phyloP scores from a whole-genome alignment of 768 basidiomycete genomes.

The Leccinum pellstonianum region DNA sequence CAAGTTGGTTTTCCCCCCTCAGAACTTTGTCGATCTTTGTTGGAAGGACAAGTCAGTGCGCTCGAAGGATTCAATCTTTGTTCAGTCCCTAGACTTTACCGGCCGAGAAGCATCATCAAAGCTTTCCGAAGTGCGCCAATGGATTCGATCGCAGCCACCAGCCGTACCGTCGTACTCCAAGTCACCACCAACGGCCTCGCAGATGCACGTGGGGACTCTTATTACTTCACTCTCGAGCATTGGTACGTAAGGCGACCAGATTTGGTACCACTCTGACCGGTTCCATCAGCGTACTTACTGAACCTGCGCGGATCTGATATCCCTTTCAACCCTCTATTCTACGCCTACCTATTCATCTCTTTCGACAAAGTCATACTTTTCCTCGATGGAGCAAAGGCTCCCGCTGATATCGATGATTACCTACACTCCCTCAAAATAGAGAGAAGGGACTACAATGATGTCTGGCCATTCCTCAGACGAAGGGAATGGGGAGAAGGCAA shows the following conservation, averaged over 20 bases:
- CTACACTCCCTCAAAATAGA: constrained; percentile 57
- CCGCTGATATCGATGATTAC: constrained; percentile 56
- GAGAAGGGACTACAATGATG: constrained; percentile 65
- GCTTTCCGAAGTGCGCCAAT: constrained; percentile 64
- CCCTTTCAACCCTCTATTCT: constrained; percentile 90
- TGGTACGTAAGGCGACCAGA: constrained; percentile 41
- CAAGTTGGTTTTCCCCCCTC: constrained; percentile 75
- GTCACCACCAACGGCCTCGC: constrained; percentile 53
- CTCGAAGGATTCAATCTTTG: constrained; percentile 60
- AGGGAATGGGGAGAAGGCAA: constrained; percentile 81
- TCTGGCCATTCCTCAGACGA: constrained; percentile 76
- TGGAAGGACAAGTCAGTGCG: constrained; percentile 79
- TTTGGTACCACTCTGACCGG: constrained; percentile 3
- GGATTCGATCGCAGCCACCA: constrained; percentile 63
- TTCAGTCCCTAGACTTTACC: constrained; percentile 71
- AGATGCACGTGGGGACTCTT: constrained; percentile 66
- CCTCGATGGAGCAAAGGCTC: constrained; percentile 66
- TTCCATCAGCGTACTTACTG: constrained; percentile 67
- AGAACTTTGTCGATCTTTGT: constrained; percentile 79
- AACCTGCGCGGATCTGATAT: constrained; percentile 91
- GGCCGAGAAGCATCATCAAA: constrained; percentile 68
- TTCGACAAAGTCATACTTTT: constrained; percentile 67
- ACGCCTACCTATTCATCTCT: constrained; percentile 78
- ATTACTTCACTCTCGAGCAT: constrained; percentile 70
- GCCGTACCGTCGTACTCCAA: constrained; percentile 63